phyloP scores from a whole-genome alignment of 1,284 basidiomycete species.

The Mixia osmundae region DNA sequence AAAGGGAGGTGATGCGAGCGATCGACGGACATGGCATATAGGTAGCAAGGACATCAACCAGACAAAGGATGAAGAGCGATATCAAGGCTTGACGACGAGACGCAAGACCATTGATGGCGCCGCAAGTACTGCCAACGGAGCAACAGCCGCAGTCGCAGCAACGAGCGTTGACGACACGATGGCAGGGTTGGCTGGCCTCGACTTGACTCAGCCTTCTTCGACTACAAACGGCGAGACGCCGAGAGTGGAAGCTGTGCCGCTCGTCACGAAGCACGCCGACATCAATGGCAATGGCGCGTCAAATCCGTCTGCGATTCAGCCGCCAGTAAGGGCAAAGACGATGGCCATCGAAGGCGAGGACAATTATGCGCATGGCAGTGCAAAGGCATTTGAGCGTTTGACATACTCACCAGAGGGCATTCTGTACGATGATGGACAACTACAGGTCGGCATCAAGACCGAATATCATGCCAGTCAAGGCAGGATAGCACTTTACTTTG shows the following conservation, averaged over 20 bases:
- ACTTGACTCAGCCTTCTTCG: neutral
- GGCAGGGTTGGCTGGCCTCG: neutral
- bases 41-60: slow-evolving; percentile 77
- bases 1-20: slow-evolving; percentile 45
- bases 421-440: slow-evolving; percentile 79
- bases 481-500: slow-evolving; percentile 76
- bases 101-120: slow-evolving; percentile 13
- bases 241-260: neutral
- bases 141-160: slow-evolving; percentile 3
- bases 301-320: slow-evolving; percentile 1
- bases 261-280: neutral
- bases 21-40: slow-evolving; percentile 61
- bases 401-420: slow-evolving; percentile 63
- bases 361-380: slow-evolving; percentile 19
- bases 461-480: slow-evolving; percentile 82
- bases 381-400: slow-evolving; percentile 64
- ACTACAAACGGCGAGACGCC: neutral
- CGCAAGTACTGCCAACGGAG: neutral
- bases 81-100: slow-evolving; percentile 25
- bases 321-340: slow-evolving; percentile 10
- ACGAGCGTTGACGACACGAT: slow-evolving; percentile 2
- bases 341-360: slow-evolving; percentile 5
- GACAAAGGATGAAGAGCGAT: slow-evolving; percentile 38
- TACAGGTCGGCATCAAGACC: slow-evolving; percentile 89
- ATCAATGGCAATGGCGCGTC: slow-evolving; percentile 23